Evolutionary conservation across 768 basidiomycete genomes (phyloP), one percentile per base, ranked within the genome.

Genomic region (Boletus insuetus): DNA sequence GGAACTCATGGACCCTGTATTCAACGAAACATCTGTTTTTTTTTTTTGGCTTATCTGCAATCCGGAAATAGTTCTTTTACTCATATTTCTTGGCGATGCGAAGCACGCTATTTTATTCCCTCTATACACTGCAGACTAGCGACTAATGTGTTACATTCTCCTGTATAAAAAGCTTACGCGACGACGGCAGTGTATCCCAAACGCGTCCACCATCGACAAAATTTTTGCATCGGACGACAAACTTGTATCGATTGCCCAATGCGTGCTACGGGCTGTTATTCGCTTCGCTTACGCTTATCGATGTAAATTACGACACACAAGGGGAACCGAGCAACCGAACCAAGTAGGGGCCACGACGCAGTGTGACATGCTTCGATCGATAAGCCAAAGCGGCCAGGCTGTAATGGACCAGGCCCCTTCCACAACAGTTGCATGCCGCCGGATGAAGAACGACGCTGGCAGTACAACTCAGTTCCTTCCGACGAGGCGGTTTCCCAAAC

Each of bases 101-200:
- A 61, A 29, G 55, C 50, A 40, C 17, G 20, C 41, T 50, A 32
- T 38, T 40, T 38, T 44, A 46, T 38, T 20, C 39, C 53, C 2
- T 43, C n/a, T 22, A 40, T 34, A 22, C 29, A 22, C 45, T 35
- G 49, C 46, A 16, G 26, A 32, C 20, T 7, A 29, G 38, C 35
- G 60, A 58, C 38, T 37, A n/a, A 49, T 43, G 20, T 11, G 5
- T n/a, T 24, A 48, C 32, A 12, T 42, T n/a, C 19, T 41, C 24
- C 19, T 31, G 26, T 19, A 34, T 41, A 22, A 29, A 29, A 29
- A 29, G 19, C 46, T 34, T 41, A 43, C 24, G 40, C 43, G 11
- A 22, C 37, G 35, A 57, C 22, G 20, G 37, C 22, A n/a, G 12
- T 53, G 35, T 40, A 34, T 13, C 34, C 20, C 16, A 22, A 55